These are phyloP conservation scores for Multifurca ochricompacta DNA, from an alignment of 768 basidiomycete species.

Conservation along the genomic window DNA sequence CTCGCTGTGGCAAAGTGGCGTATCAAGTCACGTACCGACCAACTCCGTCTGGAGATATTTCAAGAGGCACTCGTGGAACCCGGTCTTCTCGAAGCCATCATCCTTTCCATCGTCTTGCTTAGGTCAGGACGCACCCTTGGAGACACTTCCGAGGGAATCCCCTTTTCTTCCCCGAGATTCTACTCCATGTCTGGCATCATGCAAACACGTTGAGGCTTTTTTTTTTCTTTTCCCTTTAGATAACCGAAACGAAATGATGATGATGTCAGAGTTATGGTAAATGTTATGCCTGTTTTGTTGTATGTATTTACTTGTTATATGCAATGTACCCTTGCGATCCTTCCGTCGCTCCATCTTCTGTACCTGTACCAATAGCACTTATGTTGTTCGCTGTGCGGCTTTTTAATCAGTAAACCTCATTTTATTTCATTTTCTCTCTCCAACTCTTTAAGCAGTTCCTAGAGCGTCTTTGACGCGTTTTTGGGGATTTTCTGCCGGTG, in stretches of 20 bases:
- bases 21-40: not conserved
- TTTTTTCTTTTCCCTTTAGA: too few species aligned
- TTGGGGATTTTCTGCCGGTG: too few species aligned
- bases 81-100: slow-evolving; percentile 8
- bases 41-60: slow-evolving; percentile 8
- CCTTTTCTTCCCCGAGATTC: not conserved
- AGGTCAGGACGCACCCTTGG: slow-evolving; percentile 8
- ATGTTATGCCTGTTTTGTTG: not conserved
- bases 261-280: not conserved
- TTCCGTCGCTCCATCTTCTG: too few species aligned
- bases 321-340: not conserved
- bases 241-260: too few species aligned
- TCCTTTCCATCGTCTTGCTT: slow-evolving; percentile 5
- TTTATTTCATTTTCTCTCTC: not conserved
- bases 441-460: too few species aligned
- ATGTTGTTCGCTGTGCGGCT: not conserved
- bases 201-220: too few species aligned
- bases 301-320: not conserved
- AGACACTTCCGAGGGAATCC: not conserved
- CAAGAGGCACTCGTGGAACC: slow-evolving; percentile 6
- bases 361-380: not conserved
- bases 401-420: not conserved
- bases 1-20: slow-evolving; percentile 14
- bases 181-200: not conserved
- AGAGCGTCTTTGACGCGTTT: too few species aligned